A percentile compares a stretch with the other conserved stretches of the same genome.
phyloP scores from a whole-genome alignment of 495 filamentous ascomycete species.

The Evernia prunastri region DNA sequence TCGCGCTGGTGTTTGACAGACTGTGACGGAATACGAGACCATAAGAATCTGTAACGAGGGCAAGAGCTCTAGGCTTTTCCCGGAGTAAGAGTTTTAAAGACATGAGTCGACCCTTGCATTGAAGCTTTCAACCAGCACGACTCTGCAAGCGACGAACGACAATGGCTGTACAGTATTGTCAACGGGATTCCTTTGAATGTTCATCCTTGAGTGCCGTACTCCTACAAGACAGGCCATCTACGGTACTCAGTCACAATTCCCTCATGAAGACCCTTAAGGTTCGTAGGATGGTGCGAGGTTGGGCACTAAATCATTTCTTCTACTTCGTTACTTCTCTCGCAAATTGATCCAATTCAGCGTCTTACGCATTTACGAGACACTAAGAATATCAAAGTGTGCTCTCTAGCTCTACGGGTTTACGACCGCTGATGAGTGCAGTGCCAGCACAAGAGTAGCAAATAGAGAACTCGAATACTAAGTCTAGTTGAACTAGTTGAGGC shows the following conservation, averaged over 20 bases:
- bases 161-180: background rate
- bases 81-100: conserved; percentile 31
- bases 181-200: background rate
- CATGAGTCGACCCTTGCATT: conserved; percentile 13
- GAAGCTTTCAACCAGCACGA: conserved; percentile 1
- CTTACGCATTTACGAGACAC: background rate
- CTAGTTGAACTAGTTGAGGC: background rate
- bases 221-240: background rate
- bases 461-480: background rate
- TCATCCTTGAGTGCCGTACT: background rate
- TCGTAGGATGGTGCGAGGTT: background rate
- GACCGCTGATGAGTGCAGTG: background rate
- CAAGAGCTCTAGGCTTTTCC: conserved; percentile 81
- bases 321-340: background rate
- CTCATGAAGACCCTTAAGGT: too few relatives aligned
- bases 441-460: background rate
- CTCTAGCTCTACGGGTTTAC: background rate
- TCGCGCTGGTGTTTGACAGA: conserved; percentile 45
- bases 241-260: background rate
- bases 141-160: background rate
- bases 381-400: background rate
- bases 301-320: background rate
- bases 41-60: conserved; percentile 69
- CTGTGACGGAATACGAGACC: conserved; percentile 77
- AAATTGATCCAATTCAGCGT: background rate